Conservation (phyloP, 2,329 filamentous ascomycete species). For the Nemania abortiva region DNA sequence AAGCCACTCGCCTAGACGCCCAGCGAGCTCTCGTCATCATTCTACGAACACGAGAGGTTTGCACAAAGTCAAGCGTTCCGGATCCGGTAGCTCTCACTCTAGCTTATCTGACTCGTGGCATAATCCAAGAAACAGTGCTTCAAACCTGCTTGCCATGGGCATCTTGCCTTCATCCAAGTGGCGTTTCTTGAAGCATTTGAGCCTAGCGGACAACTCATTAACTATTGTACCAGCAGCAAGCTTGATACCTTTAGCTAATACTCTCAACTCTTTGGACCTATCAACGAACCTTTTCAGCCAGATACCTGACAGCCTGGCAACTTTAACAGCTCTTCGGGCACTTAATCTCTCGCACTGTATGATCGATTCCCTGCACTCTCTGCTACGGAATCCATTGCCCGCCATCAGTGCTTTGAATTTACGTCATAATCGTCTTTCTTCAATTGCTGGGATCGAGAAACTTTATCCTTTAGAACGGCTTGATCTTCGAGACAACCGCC, state of each 20-base stretch:
- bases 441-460: slow-evolving; percentile 89
- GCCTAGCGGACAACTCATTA: slow-evolving; percentile 90
- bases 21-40: slow-evolving; percentile 78
- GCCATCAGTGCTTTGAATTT: slow-evolving; percentile 95
- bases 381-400: slow-evolving; percentile 86
- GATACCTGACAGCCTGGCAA: slow-evolving; percentile 90
- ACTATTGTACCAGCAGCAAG: slow-evolving; percentile 82
- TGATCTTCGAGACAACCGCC: slow-evolving; percentile 88
- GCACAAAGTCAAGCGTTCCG: slow-evolving; percentile 84
- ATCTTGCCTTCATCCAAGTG: slow-evolving; percentile 88
- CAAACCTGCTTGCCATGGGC: slow-evolving; percentile 78
- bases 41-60: slow-evolving; percentile 75
- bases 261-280: slow-evolving; percentile 89
- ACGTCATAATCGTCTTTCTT: slow-evolving; percentile 86
- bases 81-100: slow-evolving; percentile 93
- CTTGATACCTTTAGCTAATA: slow-evolving; percentile 85
- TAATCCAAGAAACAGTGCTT: slow-evolving; percentile 77
- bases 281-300: slow-evolving; percentile 95
- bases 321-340: slow-evolving; percentile 86
- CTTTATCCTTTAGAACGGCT: slow-evolving; percentile 89
- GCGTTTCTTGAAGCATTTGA: slow-evolving; percentile 93
- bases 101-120: slow-evolving; percentile 75
- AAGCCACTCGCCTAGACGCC: slow-evolving; percentile 85
- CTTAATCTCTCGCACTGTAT: slow-evolving; percentile 97
- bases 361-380: slow-evolving; percentile 92